Percentiles rank a stretch among this genome's conserved stretches.
Conservation (phyloP, 1,284 basidiomycete genomes). For the Pyrrhoderma lamaoense region DNA sequence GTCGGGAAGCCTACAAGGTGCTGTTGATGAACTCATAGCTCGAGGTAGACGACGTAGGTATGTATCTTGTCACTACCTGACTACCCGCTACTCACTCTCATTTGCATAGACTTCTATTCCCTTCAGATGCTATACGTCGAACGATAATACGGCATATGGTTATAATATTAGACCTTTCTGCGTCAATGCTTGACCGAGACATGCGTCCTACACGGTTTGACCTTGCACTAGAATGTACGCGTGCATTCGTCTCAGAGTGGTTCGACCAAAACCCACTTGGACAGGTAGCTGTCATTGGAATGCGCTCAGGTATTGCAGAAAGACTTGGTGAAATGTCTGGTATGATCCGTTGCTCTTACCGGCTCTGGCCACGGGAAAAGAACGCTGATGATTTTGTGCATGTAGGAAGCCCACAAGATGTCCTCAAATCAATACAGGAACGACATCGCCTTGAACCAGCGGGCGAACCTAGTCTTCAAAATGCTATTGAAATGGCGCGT, state of each 20-base stretch:
- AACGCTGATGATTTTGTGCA: constrained; percentile 3
- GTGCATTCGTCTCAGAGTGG: constrained; percentile 92
- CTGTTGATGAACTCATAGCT: constrained; percentile 86
- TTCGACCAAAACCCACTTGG: constrained; percentile 99
- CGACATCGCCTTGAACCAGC: constrained; percentile 83
- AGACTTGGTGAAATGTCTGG: constrained; percentile 86
- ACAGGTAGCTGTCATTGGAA: constrained; percentile 91
- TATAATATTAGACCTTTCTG: constrained; percentile 84
- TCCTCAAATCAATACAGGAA: constrained; percentile 79
- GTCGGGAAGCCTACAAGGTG: constrained; percentile 80
- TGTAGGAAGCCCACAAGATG: constrained; percentile 90
- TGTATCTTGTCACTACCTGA: constrained; percentile 20
- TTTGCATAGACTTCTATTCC: constrained; percentile 57
- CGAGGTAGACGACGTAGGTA: constrained; percentile 79
- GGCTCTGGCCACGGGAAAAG: not conserved
- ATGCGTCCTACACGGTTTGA: constrained; percentile 92
- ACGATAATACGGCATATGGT: constrained; percentile 96
- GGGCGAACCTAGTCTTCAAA: constrained; percentile 94
- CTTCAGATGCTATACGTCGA: constrained; percentile 81
- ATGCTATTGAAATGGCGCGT: constrained; percentile 92
- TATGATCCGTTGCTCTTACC: constrained; percentile 28
- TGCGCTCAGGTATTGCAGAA: constrained; percentile 85
- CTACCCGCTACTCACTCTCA: no score
- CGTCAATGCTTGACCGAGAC: constrained; percentile 92
- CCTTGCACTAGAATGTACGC: constrained; percentile 80